A percentile compares a stretch with the other conserved stretches of the same genome.
phyloP scores from a whole-genome alignment of 805 yeast genomes.

The Candida palmyrensis region DNA sequence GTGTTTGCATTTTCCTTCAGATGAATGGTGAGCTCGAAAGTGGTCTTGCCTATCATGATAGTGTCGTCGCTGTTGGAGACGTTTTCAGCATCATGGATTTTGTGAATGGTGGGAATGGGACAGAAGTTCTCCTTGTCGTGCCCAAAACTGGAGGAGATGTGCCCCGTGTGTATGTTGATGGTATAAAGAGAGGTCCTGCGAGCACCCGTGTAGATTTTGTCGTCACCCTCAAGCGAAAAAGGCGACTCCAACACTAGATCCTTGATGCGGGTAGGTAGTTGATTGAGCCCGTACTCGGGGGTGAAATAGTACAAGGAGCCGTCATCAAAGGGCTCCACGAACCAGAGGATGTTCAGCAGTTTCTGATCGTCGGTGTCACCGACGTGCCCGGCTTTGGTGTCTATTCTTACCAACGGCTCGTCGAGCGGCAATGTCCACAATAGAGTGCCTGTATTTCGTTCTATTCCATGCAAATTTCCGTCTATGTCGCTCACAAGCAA shows the following conservation, averaged over 20 bases:
- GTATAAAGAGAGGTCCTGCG: slow-evolving; percentile 71
- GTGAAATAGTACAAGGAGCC: slow-evolving; percentile 82
- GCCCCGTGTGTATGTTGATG: slow-evolving; percentile 70
- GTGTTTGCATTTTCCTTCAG: slow-evolving; percentile 52
- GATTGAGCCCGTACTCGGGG: slow-evolving; percentile 67
- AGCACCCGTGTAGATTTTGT: slow-evolving; percentile 84
- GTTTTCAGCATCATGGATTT: no score
- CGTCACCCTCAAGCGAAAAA: slow-evolving; percentile 67
- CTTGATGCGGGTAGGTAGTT: slow-evolving; percentile 74
- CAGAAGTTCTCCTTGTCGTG: slow-evolving; percentile 21
- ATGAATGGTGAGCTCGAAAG: slow-evolving; percentile 71
- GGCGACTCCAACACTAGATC: slow-evolving; percentile 82
- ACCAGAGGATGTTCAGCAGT: slow-evolving; percentile 52
- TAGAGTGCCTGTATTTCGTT: slow-evolving; percentile 66
- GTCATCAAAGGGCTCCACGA: slow-evolving; percentile 85
- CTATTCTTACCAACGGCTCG: slow-evolving; percentile 53
- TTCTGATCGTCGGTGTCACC: not conserved
- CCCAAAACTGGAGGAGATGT: slow-evolving; percentile 66
- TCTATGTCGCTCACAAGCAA: slow-evolving; percentile 77
- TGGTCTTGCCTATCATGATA: slow-evolving; percentile 64
- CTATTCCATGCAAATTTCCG: slow-evolving; percentile 79
- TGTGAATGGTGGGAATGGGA: slow-evolving; percentile 28
- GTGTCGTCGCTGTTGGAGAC: slow-evolving; percentile 11
- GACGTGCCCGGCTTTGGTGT: slow-evolving; percentile 14
- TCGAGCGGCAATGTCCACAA: slow-evolving; percentile 73